A percentile compares a stretch with the other conserved stretches of the same genome.
Conservation (phyloP, 176 grass and related monocot species). For the Paspalum vaginatum region DNA sequence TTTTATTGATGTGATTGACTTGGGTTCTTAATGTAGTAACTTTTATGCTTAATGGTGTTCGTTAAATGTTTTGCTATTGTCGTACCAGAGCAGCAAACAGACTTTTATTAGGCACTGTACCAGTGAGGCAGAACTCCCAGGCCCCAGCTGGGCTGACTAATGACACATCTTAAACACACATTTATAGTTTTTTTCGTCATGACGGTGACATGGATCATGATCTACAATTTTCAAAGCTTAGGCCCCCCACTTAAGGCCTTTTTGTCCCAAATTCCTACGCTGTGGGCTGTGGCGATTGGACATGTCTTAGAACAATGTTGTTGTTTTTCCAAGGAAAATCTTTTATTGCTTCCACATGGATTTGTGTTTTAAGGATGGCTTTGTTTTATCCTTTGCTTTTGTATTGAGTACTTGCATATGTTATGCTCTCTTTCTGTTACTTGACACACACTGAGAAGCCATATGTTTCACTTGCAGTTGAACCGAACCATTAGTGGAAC, state of each 20-base stretch:
- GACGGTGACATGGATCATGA: neutral
- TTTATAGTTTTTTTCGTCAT: neutral
- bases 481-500: constrained; percentile 79
- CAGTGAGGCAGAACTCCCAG: neutral
- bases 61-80: neutral
- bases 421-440: constrained; percentile 33
- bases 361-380: constrained; percentile 27
- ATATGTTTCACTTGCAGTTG: constrained; percentile 58
- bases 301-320: neutral
- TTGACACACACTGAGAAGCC: constrained; percentile 22
- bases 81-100: neutral
- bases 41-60: constrained; percentile 18
- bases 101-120: neutral
- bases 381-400: constrained; percentile 24
- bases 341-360: constrained; percentile 11
- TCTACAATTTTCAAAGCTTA: constrained; percentile 8
- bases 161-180: neutral
- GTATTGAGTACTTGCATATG: constrained; percentile 20
- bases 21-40: constrained; percentile 6
- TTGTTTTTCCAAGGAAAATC: constrained; percentile 20
- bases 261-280: neutral
- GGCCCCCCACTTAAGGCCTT: neutral
- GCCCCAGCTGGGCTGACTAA: neutral
- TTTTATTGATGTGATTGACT: neutral
- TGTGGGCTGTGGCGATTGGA: neutral